A percentile compares a stretch with the other conserved stretches of the same genome.
phyloP scores from a whole-genome alignment of 169 alveolate genomes.

The Eimeria tenella region DNA sequence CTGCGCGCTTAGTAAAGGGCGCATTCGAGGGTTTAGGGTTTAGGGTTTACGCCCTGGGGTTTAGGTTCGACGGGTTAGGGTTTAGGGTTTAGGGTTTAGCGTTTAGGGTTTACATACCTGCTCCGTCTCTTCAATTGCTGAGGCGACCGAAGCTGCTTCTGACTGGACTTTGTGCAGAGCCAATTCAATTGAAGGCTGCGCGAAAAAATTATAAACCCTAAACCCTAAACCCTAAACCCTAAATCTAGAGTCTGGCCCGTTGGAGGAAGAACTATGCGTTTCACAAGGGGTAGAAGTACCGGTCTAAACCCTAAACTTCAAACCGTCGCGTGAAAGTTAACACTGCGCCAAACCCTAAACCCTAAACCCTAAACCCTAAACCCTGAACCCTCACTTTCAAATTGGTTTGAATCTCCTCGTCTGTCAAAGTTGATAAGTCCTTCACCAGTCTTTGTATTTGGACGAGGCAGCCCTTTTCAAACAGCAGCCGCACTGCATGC shows the following conservation, averaged over 20 bases:
- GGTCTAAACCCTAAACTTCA: background rate
- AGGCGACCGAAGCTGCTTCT: conserved; percentile 45
- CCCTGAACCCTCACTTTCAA: background rate
- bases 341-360: too few relatives aligned
- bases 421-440: background rate
- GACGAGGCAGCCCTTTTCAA: conserved; percentile 45
- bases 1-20: too few relatives aligned
- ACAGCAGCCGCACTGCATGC: conserved; percentile 29
- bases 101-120: conserved; percentile 7
- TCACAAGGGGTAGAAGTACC: too few relatives aligned
- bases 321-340: too few relatives aligned
- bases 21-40: background rate
- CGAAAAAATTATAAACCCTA: background rate
- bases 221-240: too few relatives aligned
- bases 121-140: conserved; percentile 19
- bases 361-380: too few relatives aligned
- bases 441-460: background rate
- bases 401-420: background rate
- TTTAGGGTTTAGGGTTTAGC: background rate
- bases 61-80: background rate
- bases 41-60: background rate
- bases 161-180: conserved; percentile 23
- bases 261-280: too few relatives aligned
- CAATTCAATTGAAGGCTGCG: conserved; percentile 25
- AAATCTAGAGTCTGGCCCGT: too few relatives aligned